Evolutionary conservation across 108 stramenopile genomes (phyloP), one percentile per base, ranked within the genome.

Genomic region (Skeletonema potamos): DNA sequence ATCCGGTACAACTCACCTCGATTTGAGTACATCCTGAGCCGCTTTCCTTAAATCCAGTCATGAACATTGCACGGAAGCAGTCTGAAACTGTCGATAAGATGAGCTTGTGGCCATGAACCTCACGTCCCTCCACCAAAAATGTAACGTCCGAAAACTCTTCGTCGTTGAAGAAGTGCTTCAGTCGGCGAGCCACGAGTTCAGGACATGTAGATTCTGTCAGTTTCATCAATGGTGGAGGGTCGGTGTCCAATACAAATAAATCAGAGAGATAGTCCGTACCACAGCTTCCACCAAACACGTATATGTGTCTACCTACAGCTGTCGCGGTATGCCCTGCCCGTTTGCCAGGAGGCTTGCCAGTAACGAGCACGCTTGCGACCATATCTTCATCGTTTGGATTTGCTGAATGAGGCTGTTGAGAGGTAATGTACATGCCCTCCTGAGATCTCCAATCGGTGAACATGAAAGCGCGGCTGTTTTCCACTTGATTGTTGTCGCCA

Each of bases 261-360:
- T 96, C 96, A 43, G 84, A 86, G 29, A 95, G 79, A 62, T 92
- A 96, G 33, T 92, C 85, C 34, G 66, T 81, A 1, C 87, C 90
- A 64, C 88, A 91, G 20, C 76, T 82, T 10, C 95, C 95, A 17
- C 95, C 95, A 68, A 96, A 93, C 18, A 93, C 74, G 63, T 82
- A 96, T 6, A 96, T 92, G 63, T 76, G 69, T 11, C 90, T 80
- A 59, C 87, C 89, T 4, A 96, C 94, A 9, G 92, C 91, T 24
- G 97, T 97, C 8, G 95, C 95, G 3, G 94, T 97, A 81, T 97
- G 97, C 1, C 97, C 97, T 6, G 97, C 97, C 63, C 97, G 66
- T 20, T 87, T 82, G 29, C 93, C 92, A 5, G 97, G 97, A 8
- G 87, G 87, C 4, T 69, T 63, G 18, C 97, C 97, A 15, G 76